Evolutionary conservation across 441 rosid genomes (phyloP), one percentile per base, ranked within the genome.

Genomic region (Populus hybrid): DNA sequence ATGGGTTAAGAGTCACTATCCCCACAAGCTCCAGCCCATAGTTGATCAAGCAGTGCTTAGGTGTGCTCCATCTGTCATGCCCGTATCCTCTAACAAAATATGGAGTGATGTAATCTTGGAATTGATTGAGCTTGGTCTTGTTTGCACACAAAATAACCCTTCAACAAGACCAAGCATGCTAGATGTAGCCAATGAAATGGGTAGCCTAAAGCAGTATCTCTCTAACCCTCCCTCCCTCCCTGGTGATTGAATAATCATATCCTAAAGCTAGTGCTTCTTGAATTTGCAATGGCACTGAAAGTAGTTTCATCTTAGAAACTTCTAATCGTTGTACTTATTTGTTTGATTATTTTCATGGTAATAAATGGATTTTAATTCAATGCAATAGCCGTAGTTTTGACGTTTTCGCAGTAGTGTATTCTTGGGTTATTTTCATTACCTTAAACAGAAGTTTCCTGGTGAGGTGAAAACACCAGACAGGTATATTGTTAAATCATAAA

Each of bases 141-240:
- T 93, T 67, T 94, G 97, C 85, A 89, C 97, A 4, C 97, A 90
- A 46, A 79, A 83, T 65, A 88, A 81, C 76, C 97, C 97, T 74
- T 82, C 90, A 63, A 86, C 88, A 42, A 89, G 98, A 79, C 98
- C 98, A 75, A 87, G 75, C 81, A 94, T 93, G 98, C 76, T 87
- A 7, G 93, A 94, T 80, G 89, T 94, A 4, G 89, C 94, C 32
- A 79, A 78, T 32, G 97, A 93, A 82, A 91, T 94, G 86, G 91
- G 89, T 53, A 76, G 84, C 77, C 85, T 93, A 46, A 94, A 89
- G 87, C 92, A 91, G 18, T 89, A 79, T 81, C 83, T 94, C 23
- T 85, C 91, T 53, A 68, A 73, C 75, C 86, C 85, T 76, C 76
- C 89, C 85, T 76, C 75, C 89, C 53, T 86, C 85, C 5, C 79